Evolutionary conservation across 2,329 filamentous ascomycete genomes (phyloP), one percentile per base, ranked within the genome.

Genomic region (Exserohilum turcica): DNA sequence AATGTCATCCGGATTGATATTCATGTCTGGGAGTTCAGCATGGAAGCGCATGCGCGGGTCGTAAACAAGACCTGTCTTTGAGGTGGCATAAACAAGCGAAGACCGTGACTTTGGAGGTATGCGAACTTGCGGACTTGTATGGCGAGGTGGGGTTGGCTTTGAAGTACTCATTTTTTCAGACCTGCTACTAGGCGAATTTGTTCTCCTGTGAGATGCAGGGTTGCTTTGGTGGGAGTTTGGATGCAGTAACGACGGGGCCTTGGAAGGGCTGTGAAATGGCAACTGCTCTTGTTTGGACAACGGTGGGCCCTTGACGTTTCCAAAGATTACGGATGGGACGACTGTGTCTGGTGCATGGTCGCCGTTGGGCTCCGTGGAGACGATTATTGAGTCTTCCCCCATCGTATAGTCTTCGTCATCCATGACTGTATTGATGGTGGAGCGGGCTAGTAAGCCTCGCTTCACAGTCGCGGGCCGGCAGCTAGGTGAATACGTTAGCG

Each of bases 11-110:
- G 83, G 82, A 24, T 73, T 72, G 0, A 66, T 58, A 48, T 61
- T 63, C 27, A 65, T 55, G 15, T 78, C 75, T 3, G 79, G 77
- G 3, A 81, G 78, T 70, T 97, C 96, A 48, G 92, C 90, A 72
- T 99, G 94, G 56, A 95, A 89, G 56, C 94, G 91, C 94, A 99
- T 99, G 28, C 93, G 86, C 52, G 91, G 87, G 77, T 99, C 94
- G 71, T 97, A 99, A 61, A 82, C 78, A 2, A 82, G 67, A 0
- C 79, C 79, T 7, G 79, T 79, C 55, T 63, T 72, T 24, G 60
- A 65, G 3, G 70, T 67, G 19, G 67, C 61, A 40, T 72, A 69
- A 5, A 66, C 65, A 2, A 74, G 61, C 6, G 65, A 47, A 51
- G 72, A 77, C 49, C 72, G 76, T 18, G 71, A 69, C 21, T 64